Base-by-base conservation (phyloP, 2,329 filamentous ascomycete genomes). In the Nigrospora sphaerica region DNA sequence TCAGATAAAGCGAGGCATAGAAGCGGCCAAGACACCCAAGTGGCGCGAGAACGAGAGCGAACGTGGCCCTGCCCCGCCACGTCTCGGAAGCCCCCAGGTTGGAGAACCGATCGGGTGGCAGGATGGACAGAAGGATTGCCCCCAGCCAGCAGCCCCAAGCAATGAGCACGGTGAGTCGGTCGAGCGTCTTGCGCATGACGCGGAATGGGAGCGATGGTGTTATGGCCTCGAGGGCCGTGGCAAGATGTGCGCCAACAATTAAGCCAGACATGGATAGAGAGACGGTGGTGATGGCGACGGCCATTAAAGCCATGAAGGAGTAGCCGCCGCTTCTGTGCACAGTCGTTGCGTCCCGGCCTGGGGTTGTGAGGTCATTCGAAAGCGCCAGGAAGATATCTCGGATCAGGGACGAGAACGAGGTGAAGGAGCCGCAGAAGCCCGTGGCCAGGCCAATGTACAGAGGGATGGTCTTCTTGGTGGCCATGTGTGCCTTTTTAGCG, bases 351-450 rank as follows among this genome's bases (percentile, higher is more conserved):
- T 68, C 65, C 2, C 63, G 59, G 11, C 65, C 66, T 0, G 80
- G 76, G 1, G 73, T 68, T 0, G 77, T 71, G 12, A 95, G 67
- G 52, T 85, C 77, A 60, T 95, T 93, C 4, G 87, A 83, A 16
- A 95, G 67, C 0, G 88, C 85, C 18, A 95, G 75, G 61, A 95
- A 95, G 13, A 76, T 67, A 57, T 95, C 91, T 7, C 87, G 78
- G 40, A 91, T 83, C 61, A 95, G 95, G 17, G 84, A 82, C 0
- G 90, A 95, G 65, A 95, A 95, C 11, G 86, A 91, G 0, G 91
- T 96, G 58, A 93, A 88, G 54, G 86, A 91, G 51, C 92, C 88
- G 58, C 89, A 95, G 64, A 93, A 93, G 12, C 86, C 92, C 0
- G 86, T 95, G 0, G 88, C 80, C 6, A 96, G 78, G 43, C 87